Base-by-base conservation (phyloP, 352 stramenopile genomes). In the Pythium phragmiticola region DNA sequence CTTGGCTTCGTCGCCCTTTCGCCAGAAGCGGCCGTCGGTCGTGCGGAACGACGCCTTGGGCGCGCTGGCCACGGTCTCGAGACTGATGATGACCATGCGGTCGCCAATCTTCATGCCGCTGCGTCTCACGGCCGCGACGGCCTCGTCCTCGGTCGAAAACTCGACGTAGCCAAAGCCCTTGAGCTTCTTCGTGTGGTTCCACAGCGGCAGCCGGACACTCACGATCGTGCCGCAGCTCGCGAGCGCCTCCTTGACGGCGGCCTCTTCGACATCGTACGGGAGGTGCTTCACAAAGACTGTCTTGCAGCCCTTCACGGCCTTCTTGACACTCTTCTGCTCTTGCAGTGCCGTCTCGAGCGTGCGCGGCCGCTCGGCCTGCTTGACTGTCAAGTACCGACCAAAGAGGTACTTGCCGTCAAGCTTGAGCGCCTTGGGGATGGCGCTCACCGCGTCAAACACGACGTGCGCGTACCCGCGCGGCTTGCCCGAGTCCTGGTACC, bases 151-250 rank as follows among this genome's bases (percentile, higher is more conserved):
- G 17, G 58, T 88, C n/a, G 77, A 76, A 57, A 95, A 96, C 73
- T 94, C 86, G 21, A 96, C 86, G 65, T 99, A 99, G 39, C 88
- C 92, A 81, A 99, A 98, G 51, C 97, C 97, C 78, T 99, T 99
- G 16, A 93, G 81, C 63, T 97, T 93, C 65, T 96, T 90, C 9
- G 88, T 98, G 68, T 97, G 82, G 60, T 97, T 94, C 84, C 96
- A 98, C 46, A 96, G 68, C 12, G 91, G 88, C 67, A 99, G 72
- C 14, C 97, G 89, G 13, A 99, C 84, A 64, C 94, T 97, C 14
- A 83, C 69, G 67, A 99, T 95, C 19, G 82, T 91, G 12, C 94
- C 95, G 59, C 89, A 98, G 28, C 60, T 80, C 49, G 65, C 78
- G 51, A 99, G 94, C 1, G 83, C 84, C 49, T 93, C 69, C 14